phyloP scores from a whole-genome alignment of 2,329 filamentous ascomycete species.

The Cordyceps cateniannulata region DNA sequence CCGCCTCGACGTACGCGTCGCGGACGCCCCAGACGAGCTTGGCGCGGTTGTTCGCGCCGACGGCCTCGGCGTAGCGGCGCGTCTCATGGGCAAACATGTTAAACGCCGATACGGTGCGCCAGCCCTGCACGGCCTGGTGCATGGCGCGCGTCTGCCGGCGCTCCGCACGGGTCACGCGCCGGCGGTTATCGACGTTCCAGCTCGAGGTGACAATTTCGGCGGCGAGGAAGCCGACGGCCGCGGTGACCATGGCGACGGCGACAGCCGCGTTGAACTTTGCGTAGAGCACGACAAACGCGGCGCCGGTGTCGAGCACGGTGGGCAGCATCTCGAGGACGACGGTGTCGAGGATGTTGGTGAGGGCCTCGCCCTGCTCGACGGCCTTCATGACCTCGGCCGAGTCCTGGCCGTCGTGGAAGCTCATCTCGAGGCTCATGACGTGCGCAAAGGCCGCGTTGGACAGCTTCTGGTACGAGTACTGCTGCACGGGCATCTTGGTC shows the following conservation, averaged over 20 bases:
- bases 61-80: conserved; percentile 21
- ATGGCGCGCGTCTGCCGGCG: conserved; percentile 46
- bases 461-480: conserved; percentile 26
- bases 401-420: conserved; percentile 61
- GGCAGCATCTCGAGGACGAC: conserved; percentile 55
- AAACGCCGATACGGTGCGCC: conserved; percentile 48
- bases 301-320: conserved; percentile 53
- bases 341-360: conserved; percentile 54
- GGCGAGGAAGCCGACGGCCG: conserved; percentile 16
- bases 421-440: conserved; percentile 62
- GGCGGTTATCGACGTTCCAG: conserved; percentile 26
- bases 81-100: conserved; percentile 28
- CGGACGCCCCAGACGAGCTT: conserved; percentile 17
- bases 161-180: conserved; percentile 28
- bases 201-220: conserved; percentile 28
- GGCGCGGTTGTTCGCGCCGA: conserved; percentile 20
- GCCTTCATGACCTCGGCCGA: conserved; percentile 59
- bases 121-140: conserved; percentile 53
- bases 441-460: conserved; percentile 52
- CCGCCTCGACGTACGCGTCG: conserved; percentile 18
- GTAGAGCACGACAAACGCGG: conserved; percentile 56
- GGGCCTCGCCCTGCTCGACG: conserved; percentile 55
- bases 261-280: conserved; percentile 57
- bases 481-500: conserved; percentile 28
- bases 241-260: conserved; percentile 29